Evolutionary conservation across 2,329 filamentous ascomycete species (phyloP).

Genomic region (Trichocomaceae sp.): DNA sequence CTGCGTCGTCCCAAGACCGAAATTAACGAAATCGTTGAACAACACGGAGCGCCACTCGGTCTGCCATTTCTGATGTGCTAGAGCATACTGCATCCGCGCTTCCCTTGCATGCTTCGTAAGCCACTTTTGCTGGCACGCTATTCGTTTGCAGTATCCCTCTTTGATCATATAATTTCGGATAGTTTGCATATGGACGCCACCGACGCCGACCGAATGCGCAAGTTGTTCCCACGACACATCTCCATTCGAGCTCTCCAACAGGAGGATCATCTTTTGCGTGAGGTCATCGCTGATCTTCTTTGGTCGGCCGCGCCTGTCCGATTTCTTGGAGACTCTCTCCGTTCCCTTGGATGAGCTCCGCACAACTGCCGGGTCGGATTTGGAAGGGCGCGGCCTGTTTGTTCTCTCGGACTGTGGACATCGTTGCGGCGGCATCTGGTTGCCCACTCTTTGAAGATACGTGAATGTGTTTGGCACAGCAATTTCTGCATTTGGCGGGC

Average conservation of each 20-base stretch:
- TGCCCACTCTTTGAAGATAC: constrained; percentile 9
- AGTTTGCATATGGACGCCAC: constrained; percentile 15
- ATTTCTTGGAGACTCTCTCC: constrained; percentile 9
- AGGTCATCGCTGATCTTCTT: constrained; percentile 16
- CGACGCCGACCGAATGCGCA: constrained; percentile 14
- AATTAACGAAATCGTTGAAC: constrained; percentile 15
- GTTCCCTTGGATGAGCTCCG: constrained; percentile 1
- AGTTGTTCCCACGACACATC: constrained; percentile 14
- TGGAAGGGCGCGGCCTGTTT: constrained; percentile 4
- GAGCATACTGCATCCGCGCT: constrained; percentile 13
- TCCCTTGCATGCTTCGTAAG: constrained; percentile 12
- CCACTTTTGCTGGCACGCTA: constrained; percentile 15
- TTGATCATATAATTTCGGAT: constrained; percentile 16
- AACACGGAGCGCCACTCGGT: constrained; percentile 13
- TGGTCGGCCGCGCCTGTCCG: constrained; percentile 13
- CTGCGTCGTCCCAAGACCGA: constrained; percentile 12
- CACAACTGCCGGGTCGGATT: neutral
- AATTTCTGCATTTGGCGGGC: neutral
- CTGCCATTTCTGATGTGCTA: constrained; percentile 13
- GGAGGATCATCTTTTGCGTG: constrained; percentile 15
- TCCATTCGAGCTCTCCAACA: constrained; percentile 12
- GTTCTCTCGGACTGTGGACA: constrained; percentile 6
- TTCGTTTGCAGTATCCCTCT: constrained; percentile 15
- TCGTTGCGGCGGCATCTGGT: constrained; percentile 1
- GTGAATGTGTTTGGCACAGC: constrained; percentile 8